Percentiles rank a stretch among this genome's conserved stretches.
phyloP scores from a whole-genome alignment of 116 monocot species.

The Zostera marina region DNA sequence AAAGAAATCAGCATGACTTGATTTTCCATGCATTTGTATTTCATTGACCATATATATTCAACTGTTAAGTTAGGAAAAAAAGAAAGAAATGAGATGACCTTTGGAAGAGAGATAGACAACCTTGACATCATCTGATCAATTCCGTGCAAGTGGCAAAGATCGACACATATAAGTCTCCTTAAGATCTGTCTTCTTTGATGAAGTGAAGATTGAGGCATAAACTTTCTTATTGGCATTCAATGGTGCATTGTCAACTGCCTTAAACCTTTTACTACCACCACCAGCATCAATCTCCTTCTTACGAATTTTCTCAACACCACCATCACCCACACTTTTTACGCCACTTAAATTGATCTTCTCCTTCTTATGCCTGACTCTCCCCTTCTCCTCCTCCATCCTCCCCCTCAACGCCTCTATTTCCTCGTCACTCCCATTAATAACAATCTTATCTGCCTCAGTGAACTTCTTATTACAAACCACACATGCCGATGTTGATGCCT shows the following conservation, averaged over 20 bases:
- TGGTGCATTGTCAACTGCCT: conserved; percentile 48
- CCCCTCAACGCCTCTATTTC: conserved; percentile 4
- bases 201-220: conserved; percentile 87
- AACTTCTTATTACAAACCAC: conserved; percentile 1
- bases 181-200: conserved; percentile 54
- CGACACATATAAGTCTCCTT: conserved; percentile 82
- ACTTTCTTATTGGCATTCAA: conserved; percentile 80
- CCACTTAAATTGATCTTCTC: neutral
- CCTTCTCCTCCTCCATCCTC: conserved; percentile 10
- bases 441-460: neutral
- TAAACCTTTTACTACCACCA: conserved; percentile 40
- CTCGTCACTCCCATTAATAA: conserved; percentile 2
- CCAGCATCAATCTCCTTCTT: neutral
- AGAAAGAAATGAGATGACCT: neutral
- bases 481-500: conserved; percentile 9
- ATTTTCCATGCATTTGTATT: too few relatives aligned
- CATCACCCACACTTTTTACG: neutral
- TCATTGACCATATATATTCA: too few relatives aligned
- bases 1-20: too few relatives aligned
- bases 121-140: conserved; percentile 20
- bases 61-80: neutral
- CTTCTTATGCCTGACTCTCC: neutral
- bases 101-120: neutral
- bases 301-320: neutral
- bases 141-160: conserved; percentile 81